Evolutionary conservation across 169 alveolate genomes (phyloP).

Genomic region (Plasmodium sp.): DNA sequence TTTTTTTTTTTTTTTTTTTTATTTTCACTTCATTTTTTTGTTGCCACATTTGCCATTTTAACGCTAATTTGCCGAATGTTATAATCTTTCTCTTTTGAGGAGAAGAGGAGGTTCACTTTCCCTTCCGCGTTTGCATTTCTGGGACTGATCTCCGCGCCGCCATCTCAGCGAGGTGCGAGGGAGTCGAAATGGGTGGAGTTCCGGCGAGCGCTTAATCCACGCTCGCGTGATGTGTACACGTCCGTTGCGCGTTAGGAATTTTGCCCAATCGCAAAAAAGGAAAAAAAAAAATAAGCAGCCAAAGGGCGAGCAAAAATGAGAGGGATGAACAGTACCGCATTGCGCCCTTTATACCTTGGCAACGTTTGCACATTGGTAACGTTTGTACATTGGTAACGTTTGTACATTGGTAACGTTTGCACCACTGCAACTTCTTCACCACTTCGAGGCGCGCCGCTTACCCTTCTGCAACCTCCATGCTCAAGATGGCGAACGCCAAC

Average conservation of each 20-base stretch:
- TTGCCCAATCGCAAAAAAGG: neutral
- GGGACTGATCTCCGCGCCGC: neutral
- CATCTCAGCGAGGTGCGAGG: neutral
- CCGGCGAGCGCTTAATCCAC: neutral
- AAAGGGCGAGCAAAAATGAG: neutral
- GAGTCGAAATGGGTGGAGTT: neutral
- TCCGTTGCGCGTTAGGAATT: neutral
- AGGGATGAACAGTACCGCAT: neutral
- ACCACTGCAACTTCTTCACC: neutral
- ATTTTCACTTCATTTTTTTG: neutral
- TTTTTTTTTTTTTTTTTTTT: neutral
- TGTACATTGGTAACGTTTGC: neutral
- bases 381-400: neutral
- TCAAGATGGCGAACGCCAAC: neutral
- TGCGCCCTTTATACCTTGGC: neutral
- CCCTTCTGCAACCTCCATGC: neutral
- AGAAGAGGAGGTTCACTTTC: neutral
- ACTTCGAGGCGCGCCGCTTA: neutral
- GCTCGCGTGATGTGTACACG: neutral
- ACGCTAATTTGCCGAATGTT: neutral
- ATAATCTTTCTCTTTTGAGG: neutral
- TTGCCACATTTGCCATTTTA: neutral
- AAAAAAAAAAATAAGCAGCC: neutral
- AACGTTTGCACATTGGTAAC: neutral
- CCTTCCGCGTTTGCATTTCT: neutral